phyloP scores from a whole-genome alignment of 1,284 basidiomycete species.

The Hymenochaete sp. region DNA sequence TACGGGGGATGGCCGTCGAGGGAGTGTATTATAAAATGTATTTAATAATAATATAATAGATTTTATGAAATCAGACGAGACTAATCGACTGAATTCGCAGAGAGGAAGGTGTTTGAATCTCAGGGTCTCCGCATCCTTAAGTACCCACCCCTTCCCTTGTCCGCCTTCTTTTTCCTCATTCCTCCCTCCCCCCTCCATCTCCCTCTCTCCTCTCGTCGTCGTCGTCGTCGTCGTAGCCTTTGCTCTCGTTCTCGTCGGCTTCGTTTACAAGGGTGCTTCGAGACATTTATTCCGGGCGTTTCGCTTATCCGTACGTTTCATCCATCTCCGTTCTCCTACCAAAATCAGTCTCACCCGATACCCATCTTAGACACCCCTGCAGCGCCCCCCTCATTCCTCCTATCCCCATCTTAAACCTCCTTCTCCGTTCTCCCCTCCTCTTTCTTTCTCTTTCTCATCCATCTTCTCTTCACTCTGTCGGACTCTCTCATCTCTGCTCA shows the following conservation, averaged over 20 bases:
- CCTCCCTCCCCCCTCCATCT: background rate
- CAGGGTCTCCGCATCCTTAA: slow-evolving; percentile 7
- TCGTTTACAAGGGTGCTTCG: slow-evolving; percentile 4
- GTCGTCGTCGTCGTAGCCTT: too few relatives aligned
- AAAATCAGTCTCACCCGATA: background rate
- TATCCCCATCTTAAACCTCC: background rate
- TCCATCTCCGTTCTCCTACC: background rate
- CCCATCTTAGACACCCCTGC: background rate
- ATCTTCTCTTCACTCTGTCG: background rate
- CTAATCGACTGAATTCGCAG: too few relatives aligned
- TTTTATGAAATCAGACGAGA: too few relatives aligned
- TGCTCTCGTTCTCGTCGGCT: slow-evolving; percentile 4
- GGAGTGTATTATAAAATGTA: too few relatives aligned
- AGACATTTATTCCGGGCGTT: slow-evolving; percentile 8
- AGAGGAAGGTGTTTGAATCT: background rate
- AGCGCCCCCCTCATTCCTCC: background rate
- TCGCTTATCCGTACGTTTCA: background rate
- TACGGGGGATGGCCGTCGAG: too few relatives aligned
- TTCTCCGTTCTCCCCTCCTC: background rate
- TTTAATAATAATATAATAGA: too few relatives aligned
- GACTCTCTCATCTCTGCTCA: too few relatives aligned
- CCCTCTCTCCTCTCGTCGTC: too few relatives aligned
- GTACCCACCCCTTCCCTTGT: slow-evolving; percentile 2
- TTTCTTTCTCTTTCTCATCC: slow-evolving; percentile 1
- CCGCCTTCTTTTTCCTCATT: slow-evolving; percentile 4